Conservation (phyloP, 2,329 filamentous ascomycete species). For the Xylaria sp. region DNA sequence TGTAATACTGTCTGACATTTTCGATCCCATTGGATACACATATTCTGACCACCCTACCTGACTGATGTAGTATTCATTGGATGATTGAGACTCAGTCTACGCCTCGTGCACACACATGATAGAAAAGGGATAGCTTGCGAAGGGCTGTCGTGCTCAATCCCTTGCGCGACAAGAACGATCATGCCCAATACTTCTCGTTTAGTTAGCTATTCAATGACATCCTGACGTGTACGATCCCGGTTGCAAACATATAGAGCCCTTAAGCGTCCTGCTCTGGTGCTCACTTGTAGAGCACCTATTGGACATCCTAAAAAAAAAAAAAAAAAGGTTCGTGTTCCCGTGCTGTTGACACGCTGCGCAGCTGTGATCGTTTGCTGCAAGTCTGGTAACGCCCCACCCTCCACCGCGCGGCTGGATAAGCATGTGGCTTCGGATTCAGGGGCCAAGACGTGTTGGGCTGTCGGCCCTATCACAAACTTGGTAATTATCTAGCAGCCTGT, state of each 20-base stretch:
- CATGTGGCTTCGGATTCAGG: constrained; percentile 9
- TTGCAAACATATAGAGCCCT: not conserved
- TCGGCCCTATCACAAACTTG: not conserved
- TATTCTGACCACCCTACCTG: not conserved
- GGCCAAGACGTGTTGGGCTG: constrained; percentile 5
- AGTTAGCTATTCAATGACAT: not conserved
- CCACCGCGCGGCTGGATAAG: constrained; percentile 12
- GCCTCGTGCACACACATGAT: not conserved
- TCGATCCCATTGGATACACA: not conserved
- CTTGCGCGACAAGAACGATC: not conserved
- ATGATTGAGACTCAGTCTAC: not conserved
- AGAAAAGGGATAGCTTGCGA: not conserved
- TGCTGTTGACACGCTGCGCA: not conserved
- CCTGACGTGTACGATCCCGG: not conserved
- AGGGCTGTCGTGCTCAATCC: not conserved
- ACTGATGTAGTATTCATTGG: not conserved
- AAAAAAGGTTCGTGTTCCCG: not conserved
- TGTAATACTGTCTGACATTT: not conserved
- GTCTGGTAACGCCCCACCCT: not conserved
- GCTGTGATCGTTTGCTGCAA: not conserved
- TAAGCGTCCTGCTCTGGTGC: no score
- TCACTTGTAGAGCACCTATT: not conserved
- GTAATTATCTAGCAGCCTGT: not conserved
- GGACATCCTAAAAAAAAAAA: not conserved
- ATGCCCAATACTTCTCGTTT: not conserved